Evolutionary conservation across 495 filamentous ascomycete species (phyloP), one percentile per base, ranked within the genome.

Genomic region (Aspergillus cavernicola): DNA sequence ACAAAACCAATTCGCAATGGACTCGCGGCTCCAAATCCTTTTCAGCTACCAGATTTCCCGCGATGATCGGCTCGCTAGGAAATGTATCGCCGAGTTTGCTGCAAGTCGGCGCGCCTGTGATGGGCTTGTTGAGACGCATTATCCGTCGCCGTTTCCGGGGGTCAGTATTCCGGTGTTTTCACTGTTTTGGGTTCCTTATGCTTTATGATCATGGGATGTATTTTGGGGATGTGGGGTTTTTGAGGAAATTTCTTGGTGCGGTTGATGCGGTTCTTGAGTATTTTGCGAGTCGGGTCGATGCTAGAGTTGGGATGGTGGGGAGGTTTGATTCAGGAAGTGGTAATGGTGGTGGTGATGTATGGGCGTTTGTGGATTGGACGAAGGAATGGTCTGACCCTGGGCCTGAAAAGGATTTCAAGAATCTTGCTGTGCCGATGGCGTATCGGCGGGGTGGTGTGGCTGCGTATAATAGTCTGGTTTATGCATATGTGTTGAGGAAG

Each of bases 331-430:
- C n/a, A n/a, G n/a, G n/a, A n/a, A n/a, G n/a, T n/a, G n/a, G n/a
- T n/a, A n/a, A n/a, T n/a, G 10, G 31, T 43, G 4, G 23, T 24
- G 41, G 24, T 5, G 55, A 61, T 23, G 57, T 47, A 10, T 68
- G 65, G 65, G 56, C 58, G 3, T 68, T 66, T 46, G 54, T 64
- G n/a, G 63, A 68, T 37, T 68, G 65, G 65, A 60, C 59, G 1
- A 9, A 31, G 1, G 48, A 57, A 11, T 68, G 65, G 65, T 39
- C 36, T 7, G 6, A 2, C 13, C 20, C 43, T n/a, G 50, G 48
- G 0, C 58, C 60, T 2, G 63, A 58, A 1, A 9, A 48, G 15
- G 54, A 53, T 20, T 67, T 59, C 49, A 41, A 19, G 16, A 44
- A 24, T 51, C 50, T 12, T 51, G 64, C 46, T 9, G 55, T 64